phyloP scores from a whole-genome alignment of 2,329 filamentous ascomycete genomes.

The Paraphoma sp. region DNA sequence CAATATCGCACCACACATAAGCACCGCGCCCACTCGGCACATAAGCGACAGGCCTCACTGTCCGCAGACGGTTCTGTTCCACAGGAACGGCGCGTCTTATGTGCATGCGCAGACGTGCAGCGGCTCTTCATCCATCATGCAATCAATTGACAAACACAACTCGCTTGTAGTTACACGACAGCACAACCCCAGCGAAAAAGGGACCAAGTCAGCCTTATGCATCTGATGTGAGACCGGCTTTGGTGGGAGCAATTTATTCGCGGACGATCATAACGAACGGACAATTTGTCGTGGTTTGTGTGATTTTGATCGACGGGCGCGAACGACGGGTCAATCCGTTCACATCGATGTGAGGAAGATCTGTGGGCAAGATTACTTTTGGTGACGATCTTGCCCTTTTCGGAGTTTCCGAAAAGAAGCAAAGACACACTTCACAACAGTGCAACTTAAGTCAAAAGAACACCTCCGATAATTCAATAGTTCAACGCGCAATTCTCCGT shows the following conservation, averaged over 20 bases:
- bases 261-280: no score
- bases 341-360: background rate
- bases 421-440: no score
- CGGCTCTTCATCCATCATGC: background rate
- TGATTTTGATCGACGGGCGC: background rate
- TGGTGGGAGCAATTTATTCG: background rate
- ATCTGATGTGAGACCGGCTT: background rate
- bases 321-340: constrained; percentile 2
- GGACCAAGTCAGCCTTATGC: background rate
- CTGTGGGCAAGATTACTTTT: background rate
- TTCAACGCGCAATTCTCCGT: background rate
- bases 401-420: no score
- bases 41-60: background rate
- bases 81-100: constrained; percentile 2
- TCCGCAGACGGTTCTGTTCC: background rate
- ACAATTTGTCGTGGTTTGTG: no score
- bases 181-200: background rate
- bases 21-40: background rate
- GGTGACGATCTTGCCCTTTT: background rate
- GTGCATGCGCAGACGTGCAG: background rate
- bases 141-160: background rate
- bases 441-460: no score
- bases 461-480: background rate
- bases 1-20: background rate
- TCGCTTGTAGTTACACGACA: background rate